phyloP scores from a whole-genome alignment of 108 stramenopile species.

The Cyclotella distinguenda region DNA sequence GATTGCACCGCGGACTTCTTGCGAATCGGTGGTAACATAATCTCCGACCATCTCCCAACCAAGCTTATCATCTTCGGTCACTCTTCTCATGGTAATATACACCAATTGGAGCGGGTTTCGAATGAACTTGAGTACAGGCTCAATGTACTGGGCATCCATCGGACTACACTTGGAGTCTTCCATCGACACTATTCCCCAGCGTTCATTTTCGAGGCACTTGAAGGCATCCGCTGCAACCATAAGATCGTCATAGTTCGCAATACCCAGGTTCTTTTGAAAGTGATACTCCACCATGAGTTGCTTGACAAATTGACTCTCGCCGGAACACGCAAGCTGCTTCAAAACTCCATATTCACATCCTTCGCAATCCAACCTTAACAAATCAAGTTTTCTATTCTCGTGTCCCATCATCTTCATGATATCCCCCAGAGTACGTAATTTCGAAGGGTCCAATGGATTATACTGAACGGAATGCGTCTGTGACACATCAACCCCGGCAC shows the following conservation, averaged over 20 bases:
- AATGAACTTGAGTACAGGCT: slow-evolving; percentile 9
- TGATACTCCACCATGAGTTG: slow-evolving; percentile 37
- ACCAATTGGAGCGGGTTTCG: background rate
- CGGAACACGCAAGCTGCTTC: slow-evolving; percentile 13
- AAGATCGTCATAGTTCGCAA: slow-evolving; percentile 23
- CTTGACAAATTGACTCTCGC: slow-evolving; percentile 12
- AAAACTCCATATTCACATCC: slow-evolving; percentile 52
- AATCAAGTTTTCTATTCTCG: slow-evolving; percentile 46
- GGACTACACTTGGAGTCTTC: slow-evolving; percentile 15
- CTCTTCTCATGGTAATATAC: slow-evolving; percentile 13
- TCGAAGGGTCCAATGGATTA: slow-evolving; percentile 20
- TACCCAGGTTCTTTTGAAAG: slow-evolving; percentile 34
- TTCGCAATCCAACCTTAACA: slow-evolving; percentile 62
- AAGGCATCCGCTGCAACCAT: slow-evolving; percentile 28
- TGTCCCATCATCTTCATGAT: slow-evolving; percentile 52
- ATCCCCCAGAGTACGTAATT: slow-evolving; percentile 23
- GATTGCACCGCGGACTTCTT: no score
- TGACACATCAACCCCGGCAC: slow-evolving; percentile 9
- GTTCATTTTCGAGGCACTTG: slow-evolving; percentile 17
- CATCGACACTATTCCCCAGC: slow-evolving; percentile 30
- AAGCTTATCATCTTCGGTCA: background rate
- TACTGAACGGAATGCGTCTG: slow-evolving; percentile 13
- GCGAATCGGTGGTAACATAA: no score
- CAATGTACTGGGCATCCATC: slow-evolving; percentile 16
- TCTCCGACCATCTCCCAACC: slow-evolving; percentile 1